phyloP scores from a whole-genome alignment of 2,329 filamentous ascomycete genomes.

The Fusarium keratoplasticum region DNA sequence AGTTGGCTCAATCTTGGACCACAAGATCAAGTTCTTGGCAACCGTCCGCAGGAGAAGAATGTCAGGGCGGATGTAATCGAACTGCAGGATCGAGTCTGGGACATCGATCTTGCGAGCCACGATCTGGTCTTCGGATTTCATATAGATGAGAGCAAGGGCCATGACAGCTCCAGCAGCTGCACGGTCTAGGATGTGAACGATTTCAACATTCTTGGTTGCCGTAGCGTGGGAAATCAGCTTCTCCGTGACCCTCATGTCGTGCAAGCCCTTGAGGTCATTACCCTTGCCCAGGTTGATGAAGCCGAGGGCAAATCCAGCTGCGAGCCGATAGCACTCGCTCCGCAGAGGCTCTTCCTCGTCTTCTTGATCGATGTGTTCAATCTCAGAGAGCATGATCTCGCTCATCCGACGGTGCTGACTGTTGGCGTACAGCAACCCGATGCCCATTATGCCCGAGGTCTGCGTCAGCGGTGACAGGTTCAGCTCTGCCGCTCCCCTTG shows the following conservation, averaged over 20 bases:
- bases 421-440: conserved; percentile 92
- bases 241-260: conserved; percentile 94
- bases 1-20: conserved; percentile 82
- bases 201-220: conserved; percentile 87
- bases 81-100: conserved; percentile 89
- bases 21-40: conserved; percentile 91
- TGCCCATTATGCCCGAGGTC: conserved; percentile 96
- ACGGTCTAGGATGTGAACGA: conserved; percentile 92
- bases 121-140: conserved; percentile 92
- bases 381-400: conserved; percentile 98
- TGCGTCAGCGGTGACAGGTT: conserved; percentile 94
- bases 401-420: conserved; percentile 99
- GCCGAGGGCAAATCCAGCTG: conserved; percentile 91
- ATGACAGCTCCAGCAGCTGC: conserved; percentile 94
- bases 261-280: conserved; percentile 85
- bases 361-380: conserved; percentile 83
- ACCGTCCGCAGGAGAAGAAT: conserved; percentile 90
- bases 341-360: conserved; percentile 88
- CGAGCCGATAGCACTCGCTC: conserved; percentile 95
- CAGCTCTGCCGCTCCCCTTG: conserved; percentile 89
- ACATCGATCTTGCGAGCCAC: conserved; percentile 94
- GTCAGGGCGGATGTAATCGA: conserved; percentile 95
- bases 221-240: conserved; percentile 88
- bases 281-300: conserved; percentile 96
- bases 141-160: conserved; percentile 90